These are phyloP conservation scores for Podila horticola DNA, from an alignment of 192 early-diverging fungal species.

Conservation along the genomic window DNA sequence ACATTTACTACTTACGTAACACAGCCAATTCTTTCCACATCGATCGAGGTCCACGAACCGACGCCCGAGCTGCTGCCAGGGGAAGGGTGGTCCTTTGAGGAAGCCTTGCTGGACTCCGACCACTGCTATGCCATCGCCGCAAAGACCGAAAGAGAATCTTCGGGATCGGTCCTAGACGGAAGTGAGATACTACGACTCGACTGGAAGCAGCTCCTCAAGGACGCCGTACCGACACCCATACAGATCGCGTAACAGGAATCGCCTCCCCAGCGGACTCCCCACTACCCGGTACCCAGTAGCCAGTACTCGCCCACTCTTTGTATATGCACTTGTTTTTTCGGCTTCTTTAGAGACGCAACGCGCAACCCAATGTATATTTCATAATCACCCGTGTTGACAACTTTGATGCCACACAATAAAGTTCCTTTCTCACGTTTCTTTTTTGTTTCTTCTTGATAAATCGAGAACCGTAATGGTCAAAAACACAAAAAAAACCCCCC, in stretches of 20 bases:
- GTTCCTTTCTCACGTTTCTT: too few species aligned
- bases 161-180: slow-evolving; percentile 7
- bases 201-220: slow-evolving; percentile 21
- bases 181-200: slow-evolving; percentile 11
- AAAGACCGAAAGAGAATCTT: neutral
- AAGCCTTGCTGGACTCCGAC: slow-evolving; percentile 14
- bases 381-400: too few species aligned
- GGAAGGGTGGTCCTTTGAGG: slow-evolving; percentile 27
- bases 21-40: slow-evolving; percentile 16
- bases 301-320: too few species aligned
- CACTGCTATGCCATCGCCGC: slow-evolving; percentile 29
- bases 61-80: slow-evolving; percentile 17
- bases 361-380: too few species aligned
- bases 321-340: too few species aligned
- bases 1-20: neutral
- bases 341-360: too few species aligned
- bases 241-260: slow-evolving; percentile 1
- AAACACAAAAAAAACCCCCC: too few species aligned
- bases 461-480: too few species aligned
- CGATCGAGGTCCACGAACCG: slow-evolving; percentile 11
- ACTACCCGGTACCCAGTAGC: too few species aligned
- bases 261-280: too few species aligned
- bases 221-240: slow-evolving; percentile 10
- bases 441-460: too few species aligned
- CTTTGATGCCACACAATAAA: too few species aligned